Evolutionary conservation across 108 stramenopile genomes (phyloP).

Genomic region (Pseudonitzschia delicatissima): DNA sequence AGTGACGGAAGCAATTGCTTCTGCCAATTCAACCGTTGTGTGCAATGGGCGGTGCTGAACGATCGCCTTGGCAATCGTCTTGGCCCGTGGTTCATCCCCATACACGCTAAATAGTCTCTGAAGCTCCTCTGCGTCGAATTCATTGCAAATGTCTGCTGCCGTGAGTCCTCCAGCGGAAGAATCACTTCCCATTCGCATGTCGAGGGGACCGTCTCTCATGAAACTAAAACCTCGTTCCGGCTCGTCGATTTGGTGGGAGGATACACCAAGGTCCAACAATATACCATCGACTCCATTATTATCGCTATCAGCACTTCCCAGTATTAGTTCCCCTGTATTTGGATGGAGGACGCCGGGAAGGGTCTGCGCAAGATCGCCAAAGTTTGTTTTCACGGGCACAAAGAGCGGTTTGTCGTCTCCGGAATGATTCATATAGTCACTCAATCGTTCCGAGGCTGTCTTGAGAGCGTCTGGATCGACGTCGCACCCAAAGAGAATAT

Average conservation of each 20-base stretch:
- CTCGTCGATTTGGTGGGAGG: slow-evolving; percentile 90
- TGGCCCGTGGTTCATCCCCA: slow-evolving; percentile 84
- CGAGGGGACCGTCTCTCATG: slow-evolving; percentile 90
- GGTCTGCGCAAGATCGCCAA: slow-evolving; percentile 47
- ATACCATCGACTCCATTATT: slow-evolving; percentile 81
- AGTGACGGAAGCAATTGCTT: slow-evolving; percentile 72
- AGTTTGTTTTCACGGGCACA: slow-evolving; percentile 63
- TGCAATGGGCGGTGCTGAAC: slow-evolving; percentile 63
- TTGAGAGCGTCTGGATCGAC: slow-evolving; percentile 68
- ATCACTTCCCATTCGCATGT: slow-evolving; percentile 87
- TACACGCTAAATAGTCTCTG: slow-evolving; percentile 68
- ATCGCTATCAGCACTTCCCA: not conserved
- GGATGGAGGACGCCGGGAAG: slow-evolving; percentile 45
- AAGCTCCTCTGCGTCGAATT: slow-evolving; percentile 72
- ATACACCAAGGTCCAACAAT: slow-evolving; percentile 90
- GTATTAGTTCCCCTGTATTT: slow-evolving; percentile 31
- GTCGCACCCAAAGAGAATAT: slow-evolving; percentile 83
- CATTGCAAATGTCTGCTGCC: slow-evolving; percentile 88
- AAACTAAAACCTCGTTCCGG: slow-evolving; percentile 91
- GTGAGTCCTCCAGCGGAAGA: slow-evolving; percentile 36
- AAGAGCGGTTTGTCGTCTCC: slow-evolving; percentile 40
- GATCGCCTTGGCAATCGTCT: slow-evolving; percentile 72
- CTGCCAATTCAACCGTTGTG: slow-evolving; percentile 73
- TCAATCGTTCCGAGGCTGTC: slow-evolving; percentile 64
- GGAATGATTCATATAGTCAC: slow-evolving; percentile 48